Evolutionary conservation across 306 rosid species (phyloP).

Genomic region (Citrullus mucosospermus): DNA sequence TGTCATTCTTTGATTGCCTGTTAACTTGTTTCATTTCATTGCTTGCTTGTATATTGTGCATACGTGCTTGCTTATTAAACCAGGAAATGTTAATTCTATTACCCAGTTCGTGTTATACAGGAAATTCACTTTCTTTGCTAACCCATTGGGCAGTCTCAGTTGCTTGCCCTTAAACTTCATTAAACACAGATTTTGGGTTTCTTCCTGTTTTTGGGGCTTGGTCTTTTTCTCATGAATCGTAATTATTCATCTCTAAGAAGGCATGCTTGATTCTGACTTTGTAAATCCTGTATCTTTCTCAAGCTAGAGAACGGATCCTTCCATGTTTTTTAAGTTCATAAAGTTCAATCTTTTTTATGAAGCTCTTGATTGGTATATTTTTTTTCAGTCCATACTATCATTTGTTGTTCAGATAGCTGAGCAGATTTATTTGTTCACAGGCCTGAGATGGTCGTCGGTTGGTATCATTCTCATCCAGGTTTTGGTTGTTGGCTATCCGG

Average conservation of each 20-base stretch:
- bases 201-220: not conserved
- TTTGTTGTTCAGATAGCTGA: not conserved
- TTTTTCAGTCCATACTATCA: not conserved
- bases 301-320: not conserved
- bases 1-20: not conserved
- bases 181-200: not conserved
- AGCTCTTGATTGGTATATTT: not conserved
- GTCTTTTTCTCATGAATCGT: not conserved
- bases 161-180: not conserved
- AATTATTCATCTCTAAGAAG: not conserved
- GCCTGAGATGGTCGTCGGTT: slow-evolving; percentile 95
- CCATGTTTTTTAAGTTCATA: too few species aligned
- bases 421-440: slow-evolving; percentile 21
- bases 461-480: slow-evolving; percentile 98
- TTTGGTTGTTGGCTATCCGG: slow-evolving; percentile 98
- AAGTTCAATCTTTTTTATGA: not conserved
- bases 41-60: not conserved
- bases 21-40: not conserved
- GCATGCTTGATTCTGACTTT: not conserved
- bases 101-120: not conserved
- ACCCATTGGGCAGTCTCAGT: not conserved
- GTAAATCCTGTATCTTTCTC: not conserved
- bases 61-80: not conserved
- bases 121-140: not conserved
- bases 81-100: not conserved